Conservation (phyloP, 2,329 filamentous ascomycete species). For the Paecilomyces sp. region DNA sequence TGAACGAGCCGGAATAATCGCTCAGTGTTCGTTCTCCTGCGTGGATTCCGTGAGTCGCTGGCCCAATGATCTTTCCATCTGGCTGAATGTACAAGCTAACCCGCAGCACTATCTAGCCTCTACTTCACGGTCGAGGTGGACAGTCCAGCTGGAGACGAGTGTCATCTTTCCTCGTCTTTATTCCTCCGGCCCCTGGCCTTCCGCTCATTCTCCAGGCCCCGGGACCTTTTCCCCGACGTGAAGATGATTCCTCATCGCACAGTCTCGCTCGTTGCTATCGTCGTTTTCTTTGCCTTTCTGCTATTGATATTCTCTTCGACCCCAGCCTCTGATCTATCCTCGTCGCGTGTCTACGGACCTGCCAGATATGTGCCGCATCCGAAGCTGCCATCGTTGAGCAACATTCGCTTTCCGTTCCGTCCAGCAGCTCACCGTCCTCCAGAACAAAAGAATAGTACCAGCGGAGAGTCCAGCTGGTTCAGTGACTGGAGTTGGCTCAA, state of each 20-base stretch:
- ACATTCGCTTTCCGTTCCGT: conserved; percentile 55
- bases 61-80: neutral
- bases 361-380: conserved; percentile 27
- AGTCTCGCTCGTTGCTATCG: conserved; percentile 33
- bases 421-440: conserved; percentile 64
- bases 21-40: neutral
- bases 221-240: neutral
- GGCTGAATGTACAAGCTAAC: neutral
- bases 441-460: conserved; percentile 69
- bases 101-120: neutral
- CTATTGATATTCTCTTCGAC: conserved; percentile 40
- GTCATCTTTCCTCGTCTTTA: neutral
- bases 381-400: conserved; percentile 43
- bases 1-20: neutral
- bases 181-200: neutral
- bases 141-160: neutral
- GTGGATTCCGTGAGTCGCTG: neutral
- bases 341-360: conserved; percentile 16
- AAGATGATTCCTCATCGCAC: conserved; percentile 35
- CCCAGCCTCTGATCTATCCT: conserved; percentile 17
- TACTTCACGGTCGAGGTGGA: neutral
- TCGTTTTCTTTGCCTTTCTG: conserved; percentile 36
- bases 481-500: conserved; percentile 84
- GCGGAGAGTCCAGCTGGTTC: conserved; percentile 75
- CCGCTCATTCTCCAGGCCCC: neutral